phyloP scores from a whole-genome alignment of 1,284 basidiomycete genomes.

The Meira miltonrushii region DNA sequence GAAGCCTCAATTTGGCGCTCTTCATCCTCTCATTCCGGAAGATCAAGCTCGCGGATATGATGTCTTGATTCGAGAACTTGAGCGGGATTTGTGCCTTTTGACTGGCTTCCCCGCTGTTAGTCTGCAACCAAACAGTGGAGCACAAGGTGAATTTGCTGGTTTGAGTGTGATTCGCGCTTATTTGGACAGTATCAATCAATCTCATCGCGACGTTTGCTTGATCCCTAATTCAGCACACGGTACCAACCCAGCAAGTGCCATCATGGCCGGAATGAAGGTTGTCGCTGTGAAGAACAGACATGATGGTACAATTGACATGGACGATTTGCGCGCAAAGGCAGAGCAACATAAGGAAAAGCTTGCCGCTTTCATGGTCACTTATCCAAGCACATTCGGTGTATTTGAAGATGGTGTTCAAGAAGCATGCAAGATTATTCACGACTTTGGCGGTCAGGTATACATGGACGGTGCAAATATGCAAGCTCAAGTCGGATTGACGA shows the following conservation, averaged over 20 bases:
- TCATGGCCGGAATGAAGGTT: slow-evolving; percentile 95
- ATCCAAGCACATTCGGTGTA: slow-evolving; percentile 83
- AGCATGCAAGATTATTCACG: slow-evolving; percentile 88
- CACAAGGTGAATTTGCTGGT: slow-evolving; percentile 90
- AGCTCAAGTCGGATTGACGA: slow-evolving; percentile 89
- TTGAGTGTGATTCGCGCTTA: slow-evolving; percentile 89
- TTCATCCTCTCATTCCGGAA: slow-evolving; percentile 87
- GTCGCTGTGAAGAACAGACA: slow-evolving; percentile 81
- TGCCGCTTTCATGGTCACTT: slow-evolving; percentile 87
- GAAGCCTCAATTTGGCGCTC: slow-evolving; percentile 79
- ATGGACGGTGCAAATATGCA: slow-evolving; percentile 92
- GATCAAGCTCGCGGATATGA: slow-evolving; percentile 87
- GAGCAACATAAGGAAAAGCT: slow-evolving; percentile 84
- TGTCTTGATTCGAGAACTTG: slow-evolving; percentile 80
- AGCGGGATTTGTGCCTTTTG: slow-evolving; percentile 81
- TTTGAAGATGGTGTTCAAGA: slow-evolving; percentile 88
- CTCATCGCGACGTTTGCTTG: slow-evolving; percentile 81
- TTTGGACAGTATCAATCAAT: slow-evolving; percentile 79
- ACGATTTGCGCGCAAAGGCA: slow-evolving; percentile 78
- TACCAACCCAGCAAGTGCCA: slow-evolving; percentile 69
- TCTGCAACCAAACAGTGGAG: slow-evolving; percentile 94
- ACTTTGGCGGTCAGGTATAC: slow-evolving; percentile 94
- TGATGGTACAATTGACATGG: slow-evolving; percentile 84
- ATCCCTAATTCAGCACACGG: slow-evolving; percentile 95
- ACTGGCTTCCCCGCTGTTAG: slow-evolving; percentile 93